Conservation (phyloP, 2,329 filamentous ascomycete genomes). For the Eutypa lata region DNA sequence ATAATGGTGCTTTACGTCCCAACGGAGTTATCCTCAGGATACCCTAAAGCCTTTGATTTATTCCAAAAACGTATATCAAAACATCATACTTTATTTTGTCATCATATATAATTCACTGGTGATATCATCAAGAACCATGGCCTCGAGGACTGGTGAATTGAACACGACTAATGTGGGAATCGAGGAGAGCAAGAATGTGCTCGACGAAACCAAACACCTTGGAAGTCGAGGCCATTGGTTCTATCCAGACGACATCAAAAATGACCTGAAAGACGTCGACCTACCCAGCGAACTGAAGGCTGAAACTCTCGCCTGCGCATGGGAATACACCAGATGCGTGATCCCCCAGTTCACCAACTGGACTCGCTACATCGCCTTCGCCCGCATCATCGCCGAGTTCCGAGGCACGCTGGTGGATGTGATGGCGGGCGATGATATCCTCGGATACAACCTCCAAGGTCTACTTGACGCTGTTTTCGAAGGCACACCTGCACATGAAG, state of each 20-base stretch:
- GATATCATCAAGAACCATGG: no score
- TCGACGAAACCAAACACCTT: no score
- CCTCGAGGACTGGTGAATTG: no score
- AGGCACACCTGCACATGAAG: constrained; percentile 6
- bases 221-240: no score
- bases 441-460: constrained; percentile 15
- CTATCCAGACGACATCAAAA: constrained; percentile 9
- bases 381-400: constrained; percentile 20
- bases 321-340: constrained; percentile 22
- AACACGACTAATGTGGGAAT: no score
- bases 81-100: no score
- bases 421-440: constrained; percentile 5
- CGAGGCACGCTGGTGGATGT: constrained; percentile 14
- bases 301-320: constrained; percentile 18
- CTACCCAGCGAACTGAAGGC: constrained; percentile 6
- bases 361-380: constrained; percentile 19
- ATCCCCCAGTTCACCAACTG: constrained; percentile 24
- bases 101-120: no score
- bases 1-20: no score
- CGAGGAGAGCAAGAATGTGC: no score
- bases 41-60: no score
- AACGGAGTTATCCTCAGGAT: no score
- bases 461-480: constrained; percentile 14
- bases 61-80: no score
- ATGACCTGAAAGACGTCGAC: constrained; percentile 4